Conservation (phyloP, 2,329 filamentous ascomycete species). For the Fusarium sp. region DNA sequence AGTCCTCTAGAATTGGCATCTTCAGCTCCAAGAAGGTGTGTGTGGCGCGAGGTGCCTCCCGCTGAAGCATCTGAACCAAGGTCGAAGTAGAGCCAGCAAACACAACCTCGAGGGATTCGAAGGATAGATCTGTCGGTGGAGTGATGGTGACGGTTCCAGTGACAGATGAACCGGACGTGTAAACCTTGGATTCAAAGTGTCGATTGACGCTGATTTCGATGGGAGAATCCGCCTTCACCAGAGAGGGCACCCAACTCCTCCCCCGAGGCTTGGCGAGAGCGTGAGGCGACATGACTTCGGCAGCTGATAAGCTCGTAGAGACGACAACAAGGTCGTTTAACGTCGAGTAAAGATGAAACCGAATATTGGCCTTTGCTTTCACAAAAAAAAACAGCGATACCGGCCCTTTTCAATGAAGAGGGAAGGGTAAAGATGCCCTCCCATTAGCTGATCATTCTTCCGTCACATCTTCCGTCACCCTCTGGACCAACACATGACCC, state of each 20-base stretch:
- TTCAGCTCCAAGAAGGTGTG: conserved; percentile 32
- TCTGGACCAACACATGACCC: neutral
- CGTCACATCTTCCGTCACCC: conserved; percentile 4
- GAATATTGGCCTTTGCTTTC: neutral
- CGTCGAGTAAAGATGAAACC: neutral
- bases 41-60: conserved; percentile 12
- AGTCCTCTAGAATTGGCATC: conserved; percentile 25
- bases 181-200: conserved; percentile 34
- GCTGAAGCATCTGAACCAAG: conserved; percentile 25
- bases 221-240: conserved; percentile 11
- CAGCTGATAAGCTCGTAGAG: neutral
- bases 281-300: neutral
- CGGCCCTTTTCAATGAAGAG: neutral
- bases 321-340: neutral
- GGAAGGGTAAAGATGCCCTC: neutral
- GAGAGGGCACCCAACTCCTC: conserved; percentile 25
- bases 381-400: neutral
- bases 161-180: conserved; percentile 32
- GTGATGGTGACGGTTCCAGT: conserved; percentile 22
- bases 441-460: conserved; percentile 1
- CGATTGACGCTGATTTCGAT: conserved; percentile 34
- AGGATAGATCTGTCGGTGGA: conserved; percentile 10
- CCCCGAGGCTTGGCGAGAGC: conserved; percentile 17
- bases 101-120: conserved; percentile 24
- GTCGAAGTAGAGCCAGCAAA: conserved; percentile 21